phyloP scores from a whole-genome alignment of 495 filamentous ascomycete species.

The Delitschia confertaspora region DNA sequence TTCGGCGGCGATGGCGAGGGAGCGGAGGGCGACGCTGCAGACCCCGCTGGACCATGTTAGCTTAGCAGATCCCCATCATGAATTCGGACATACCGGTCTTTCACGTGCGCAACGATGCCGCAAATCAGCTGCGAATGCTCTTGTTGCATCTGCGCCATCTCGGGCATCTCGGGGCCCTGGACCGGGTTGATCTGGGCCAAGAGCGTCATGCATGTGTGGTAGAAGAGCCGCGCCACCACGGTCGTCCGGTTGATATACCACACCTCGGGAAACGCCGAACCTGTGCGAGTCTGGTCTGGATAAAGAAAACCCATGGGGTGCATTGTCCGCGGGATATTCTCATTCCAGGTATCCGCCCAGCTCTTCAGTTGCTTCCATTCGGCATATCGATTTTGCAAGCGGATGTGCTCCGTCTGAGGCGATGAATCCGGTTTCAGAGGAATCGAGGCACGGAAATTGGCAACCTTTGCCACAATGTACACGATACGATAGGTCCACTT shows the following conservation, averaged over 20 bases:
- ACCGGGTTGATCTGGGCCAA: conserved; percentile 73
- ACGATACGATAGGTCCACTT: conserved; percentile 87
- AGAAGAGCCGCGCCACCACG: conserved; percentile 78
- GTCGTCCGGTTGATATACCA: conserved; percentile 80
- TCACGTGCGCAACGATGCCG: conserved; percentile 76
- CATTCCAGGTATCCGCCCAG: conserved; percentile 75
- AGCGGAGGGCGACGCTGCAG: conserved; percentile 65
- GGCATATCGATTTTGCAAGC: conserved; percentile 53
- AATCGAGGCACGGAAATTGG: conserved; percentile 66
- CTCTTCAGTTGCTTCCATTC: conserved; percentile 70
- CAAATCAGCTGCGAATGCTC: conserved; percentile 73
- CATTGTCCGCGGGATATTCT: conserved; percentile 72
- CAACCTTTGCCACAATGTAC: conserved; percentile 81
- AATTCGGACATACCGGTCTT: conserved; percentile 50
- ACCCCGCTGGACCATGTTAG: conserved; percentile 48
- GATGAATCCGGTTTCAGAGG: conserved; percentile 50
- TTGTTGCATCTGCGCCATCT: conserved; percentile 60
- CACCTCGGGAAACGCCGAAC: conserved; percentile 77
- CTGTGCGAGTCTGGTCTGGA: conserved; percentile 55
- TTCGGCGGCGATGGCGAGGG: conserved; percentile 70
- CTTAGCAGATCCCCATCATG: conserved; percentile 10
- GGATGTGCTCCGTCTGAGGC: conserved; percentile 47
- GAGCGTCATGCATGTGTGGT: conserved; percentile 74
- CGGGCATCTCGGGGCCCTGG: conserved; percentile 44
- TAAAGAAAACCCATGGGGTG: conserved; percentile 70